These are phyloP conservation scores for Crassisporium funariophilum DNA, from an alignment of 768 basidiomycete genomes.

Conservation along the genomic window DNA sequence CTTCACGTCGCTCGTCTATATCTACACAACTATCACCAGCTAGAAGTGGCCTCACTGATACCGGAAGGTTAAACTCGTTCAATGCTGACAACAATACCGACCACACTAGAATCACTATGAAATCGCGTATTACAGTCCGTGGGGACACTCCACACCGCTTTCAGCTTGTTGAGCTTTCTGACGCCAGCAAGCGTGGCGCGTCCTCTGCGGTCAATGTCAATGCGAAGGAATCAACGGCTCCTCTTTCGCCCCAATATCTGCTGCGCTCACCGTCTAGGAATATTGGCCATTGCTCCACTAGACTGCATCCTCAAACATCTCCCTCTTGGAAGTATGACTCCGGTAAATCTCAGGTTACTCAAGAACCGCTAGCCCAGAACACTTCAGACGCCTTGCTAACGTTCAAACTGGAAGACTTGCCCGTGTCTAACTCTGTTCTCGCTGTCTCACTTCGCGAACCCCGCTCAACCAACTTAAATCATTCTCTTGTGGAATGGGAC, in stretches of 20 bases:
- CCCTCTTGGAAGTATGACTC: conserved; percentile 6
- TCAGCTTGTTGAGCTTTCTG: conserved; percentile 43
- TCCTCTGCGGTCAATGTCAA: conserved; percentile 3
- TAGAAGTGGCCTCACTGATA: conserved; percentile 10
- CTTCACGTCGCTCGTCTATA: conserved; percentile 7
- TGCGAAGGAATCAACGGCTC: conserved; percentile 4
- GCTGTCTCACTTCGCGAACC: background rate
- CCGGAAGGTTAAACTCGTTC: conserved; percentile 4
- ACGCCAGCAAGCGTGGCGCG: conserved; percentile 25
- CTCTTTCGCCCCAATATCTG: conserved; percentile 10
- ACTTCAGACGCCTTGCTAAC: too few relatives aligned
- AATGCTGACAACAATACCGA: conserved; percentile 20
- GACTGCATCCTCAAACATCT: conserved; percentile 6
- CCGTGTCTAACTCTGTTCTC: background rate
- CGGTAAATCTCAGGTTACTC: background rate
- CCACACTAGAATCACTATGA: conserved; percentile 39
- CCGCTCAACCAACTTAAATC: background rate
- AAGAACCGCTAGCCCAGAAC: too few relatives aligned
- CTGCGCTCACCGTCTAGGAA: conserved; percentile 12
- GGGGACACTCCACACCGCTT: conserved; percentile 46
- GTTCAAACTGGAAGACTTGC: background rate
- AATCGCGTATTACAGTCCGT: conserved; percentile 46
- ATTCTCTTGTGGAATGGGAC: background rate
- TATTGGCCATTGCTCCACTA: conserved; percentile 9
- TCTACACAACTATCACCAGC: conserved; percentile 5